Evolutionary conservation across 306 rosid genomes (phyloP).

Genomic region (Vigna angularis): DNA sequence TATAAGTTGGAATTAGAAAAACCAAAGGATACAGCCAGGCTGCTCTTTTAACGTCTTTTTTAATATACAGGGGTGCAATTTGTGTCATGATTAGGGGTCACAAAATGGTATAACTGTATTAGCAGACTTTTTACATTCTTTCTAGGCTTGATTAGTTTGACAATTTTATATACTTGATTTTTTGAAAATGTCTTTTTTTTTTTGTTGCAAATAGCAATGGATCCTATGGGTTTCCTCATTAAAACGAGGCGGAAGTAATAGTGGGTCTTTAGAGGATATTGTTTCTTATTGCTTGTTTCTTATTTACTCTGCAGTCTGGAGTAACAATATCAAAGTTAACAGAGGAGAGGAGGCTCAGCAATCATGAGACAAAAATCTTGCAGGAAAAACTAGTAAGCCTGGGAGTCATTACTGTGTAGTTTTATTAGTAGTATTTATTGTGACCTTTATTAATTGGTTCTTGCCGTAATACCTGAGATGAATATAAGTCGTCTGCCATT

Average conservation of each 20-base stretch:
- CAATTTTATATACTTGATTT: conserved; percentile 9
- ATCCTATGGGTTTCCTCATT: conserved; percentile 20
- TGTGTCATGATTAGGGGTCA: conserved; percentile 21
- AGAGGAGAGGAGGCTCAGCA: conserved; percentile 72
- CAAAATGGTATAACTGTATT: background rate
- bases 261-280: conserved; percentile 15
- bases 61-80: background rate
- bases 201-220: conserved; percentile 15
- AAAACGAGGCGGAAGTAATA: conserved; percentile 14
- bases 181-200: conserved; percentile 26
- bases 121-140: conserved; percentile 5
- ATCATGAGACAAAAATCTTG: conserved; percentile 60
- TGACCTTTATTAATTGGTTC: conserved; percentile 18
- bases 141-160: background rate
- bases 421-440: conserved; percentile 29
- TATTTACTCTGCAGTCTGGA: conserved; percentile 61
- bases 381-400: conserved; percentile 68
- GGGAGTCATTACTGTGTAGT: conserved; percentile 13
- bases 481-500: background rate
- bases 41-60: conserved; percentile 1
- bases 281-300: conserved; percentile 36
- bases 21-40: background rate
- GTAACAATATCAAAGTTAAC: conserved; percentile 66
- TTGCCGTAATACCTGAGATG: conserved; percentile 28
- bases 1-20: conserved; percentile 34